Base-by-base conservation (phyloP, 1,284 basidiomycete species). In the Polyporus tsugae region DNA sequence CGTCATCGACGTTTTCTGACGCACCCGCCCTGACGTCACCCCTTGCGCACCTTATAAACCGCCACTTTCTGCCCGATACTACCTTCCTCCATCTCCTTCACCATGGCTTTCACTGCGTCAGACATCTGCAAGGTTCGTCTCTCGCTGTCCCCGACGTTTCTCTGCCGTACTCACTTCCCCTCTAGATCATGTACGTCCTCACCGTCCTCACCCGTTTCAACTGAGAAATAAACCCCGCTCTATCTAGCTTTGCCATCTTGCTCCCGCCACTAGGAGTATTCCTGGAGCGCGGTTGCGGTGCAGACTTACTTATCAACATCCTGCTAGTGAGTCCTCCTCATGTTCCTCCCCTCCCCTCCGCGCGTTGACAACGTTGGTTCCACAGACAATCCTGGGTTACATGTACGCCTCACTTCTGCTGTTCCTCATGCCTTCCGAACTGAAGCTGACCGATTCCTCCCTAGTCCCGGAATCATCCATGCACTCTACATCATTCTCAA, bases 251-350 rank as follows among this genome's bases (percentile, higher is more conserved):
- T 69, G 93, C 93, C 69, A 84, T 95, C 80, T 75, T 95, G 78
- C 73, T 95, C 25, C 94, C 93, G 6, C 93, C 94, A 65, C 75
- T 95, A 1, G 93, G 90, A 66, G 94, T 95, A 13, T 93, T 94
- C 81, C 80, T 95, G 19, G 93, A 95, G 80, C 85, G 90, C 68
- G 93, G 93, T 29, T 94, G 92, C 76, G 82, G 83, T 53, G 86
- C 85, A 44, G 93, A 94, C 78, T 78, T 95, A 42, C 75, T 88
- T 55, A 92, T 93, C 80, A 92, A 93, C 81, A 88, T 93, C 63
- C 80, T 89, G 22, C 78, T 93, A 72, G 82, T 83, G 73, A 68
- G 82, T 60, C 29, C 19, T 52, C 2, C 29, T 2, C 2, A 36
- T 17, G 6, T 22, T 42, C 58, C 6, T 22, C n/a, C 10, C 53